phyloP scores from a whole-genome alignment of 164 flowering plant genomes.

The Nymphaea thermarum region DNA sequence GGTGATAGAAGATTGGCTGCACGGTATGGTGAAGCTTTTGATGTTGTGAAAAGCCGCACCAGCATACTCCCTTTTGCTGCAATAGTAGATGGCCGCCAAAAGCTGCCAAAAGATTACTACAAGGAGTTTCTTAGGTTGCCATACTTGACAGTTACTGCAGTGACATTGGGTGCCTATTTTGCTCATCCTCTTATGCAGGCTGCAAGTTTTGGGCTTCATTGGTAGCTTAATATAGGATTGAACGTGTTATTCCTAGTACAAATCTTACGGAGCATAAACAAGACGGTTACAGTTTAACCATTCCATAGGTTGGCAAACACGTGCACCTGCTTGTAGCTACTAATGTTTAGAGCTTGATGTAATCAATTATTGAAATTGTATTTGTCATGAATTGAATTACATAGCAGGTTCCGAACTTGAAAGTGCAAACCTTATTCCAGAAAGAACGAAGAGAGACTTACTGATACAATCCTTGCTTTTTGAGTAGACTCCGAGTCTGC shows the following conservation, averaged over 20 bases:
- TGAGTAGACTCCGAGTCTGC: background rate
- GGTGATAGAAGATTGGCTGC: conserved; percentile 76
- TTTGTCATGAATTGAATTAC: background rate
- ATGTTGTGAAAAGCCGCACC: conserved; percentile 60
- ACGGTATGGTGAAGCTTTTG: conserved; percentile 73
- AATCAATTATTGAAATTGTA: too few relatives aligned
- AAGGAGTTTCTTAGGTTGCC: conserved; percentile 78
- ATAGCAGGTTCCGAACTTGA: background rate
- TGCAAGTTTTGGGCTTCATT: conserved; percentile 72
- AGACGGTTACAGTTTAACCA: background rate
- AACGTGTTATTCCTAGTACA: background rate
- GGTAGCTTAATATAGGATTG: conserved; percentile 30
- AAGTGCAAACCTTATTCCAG: background rate
- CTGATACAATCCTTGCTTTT: background rate
- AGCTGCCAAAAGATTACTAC: conserved; percentile 69
- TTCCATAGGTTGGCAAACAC: background rate
- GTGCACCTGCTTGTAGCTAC: background rate
- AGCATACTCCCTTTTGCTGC: conserved; percentile 93
- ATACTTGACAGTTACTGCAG: conserved; percentile 48
- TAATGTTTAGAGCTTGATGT: background rate
- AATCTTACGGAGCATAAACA: background rate
- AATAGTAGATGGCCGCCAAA: conserved; percentile 86
- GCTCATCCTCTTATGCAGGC: conserved; percentile 91
- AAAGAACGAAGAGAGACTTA: background rate
- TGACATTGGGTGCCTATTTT: conserved; percentile 71